Evolutionary conservation across 768 basidiomycete genomes (phyloP).

Genomic region (Pholiota microspora): DNA sequence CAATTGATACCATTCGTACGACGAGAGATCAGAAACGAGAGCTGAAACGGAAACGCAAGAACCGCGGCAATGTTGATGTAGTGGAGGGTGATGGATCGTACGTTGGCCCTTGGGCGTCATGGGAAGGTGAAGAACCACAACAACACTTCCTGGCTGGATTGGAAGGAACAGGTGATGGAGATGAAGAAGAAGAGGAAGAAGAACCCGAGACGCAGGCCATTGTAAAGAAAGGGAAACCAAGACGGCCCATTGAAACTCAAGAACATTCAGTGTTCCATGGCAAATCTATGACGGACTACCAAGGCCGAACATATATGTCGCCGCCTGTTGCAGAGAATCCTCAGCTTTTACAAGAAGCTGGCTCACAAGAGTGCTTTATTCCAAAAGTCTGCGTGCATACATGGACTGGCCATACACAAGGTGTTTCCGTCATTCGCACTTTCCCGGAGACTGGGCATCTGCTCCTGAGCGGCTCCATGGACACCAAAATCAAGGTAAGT

Average conservation of each 20-base stretch:
- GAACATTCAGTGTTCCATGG: constrained; percentile 97
- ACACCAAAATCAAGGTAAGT: constrained; percentile 93
- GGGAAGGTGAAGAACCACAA: constrained; percentile 78
- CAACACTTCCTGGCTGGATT: constrained; percentile 61
- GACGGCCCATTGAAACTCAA: constrained; percentile 77
- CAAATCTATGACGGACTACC: constrained; percentile 95
- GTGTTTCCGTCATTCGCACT: constrained; percentile 88
- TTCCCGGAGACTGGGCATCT: constrained; percentile 95
- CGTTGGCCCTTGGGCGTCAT: constrained; percentile 92
- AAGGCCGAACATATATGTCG: constrained; percentile 97
- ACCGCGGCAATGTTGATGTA: constrained; percentile 77
- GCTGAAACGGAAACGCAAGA: constrained; percentile 81
- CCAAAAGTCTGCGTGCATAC: constrained; percentile 96
- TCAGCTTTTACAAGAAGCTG: constrained; percentile 74
- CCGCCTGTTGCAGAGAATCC: constrained; percentile 89
- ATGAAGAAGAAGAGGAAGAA: constrained; percentile 61
- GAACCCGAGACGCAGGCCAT: constrained; percentile 56
- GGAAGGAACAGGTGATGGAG: constrained; percentile 57
- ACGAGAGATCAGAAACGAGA: constrained; percentile 65
- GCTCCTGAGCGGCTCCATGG: constrained; percentile 93
- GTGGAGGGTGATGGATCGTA: constrained; percentile 92
- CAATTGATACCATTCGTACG: constrained; percentile 68
- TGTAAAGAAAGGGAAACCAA: constrained; percentile 75
- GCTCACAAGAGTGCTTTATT: constrained; percentile 88
- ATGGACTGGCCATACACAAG: constrained; percentile 97